Evolutionary conservation across 2,329 filamentous ascomycete genomes (phyloP).

Genomic region (Stemphylium lycopersici): DNA sequence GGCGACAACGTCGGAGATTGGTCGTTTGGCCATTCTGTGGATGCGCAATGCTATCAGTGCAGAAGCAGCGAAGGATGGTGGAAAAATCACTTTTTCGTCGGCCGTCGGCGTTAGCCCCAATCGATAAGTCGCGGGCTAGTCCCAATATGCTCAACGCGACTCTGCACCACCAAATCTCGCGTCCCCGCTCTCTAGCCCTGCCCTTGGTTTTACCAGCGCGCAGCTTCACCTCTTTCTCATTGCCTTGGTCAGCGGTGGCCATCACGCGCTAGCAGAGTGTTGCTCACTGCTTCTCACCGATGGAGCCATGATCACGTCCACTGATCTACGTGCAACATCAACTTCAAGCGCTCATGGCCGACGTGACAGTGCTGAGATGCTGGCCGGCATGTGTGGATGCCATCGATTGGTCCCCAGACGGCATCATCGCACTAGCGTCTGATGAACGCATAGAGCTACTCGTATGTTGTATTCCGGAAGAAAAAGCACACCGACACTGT

Average conservation of each 20-base stretch:
- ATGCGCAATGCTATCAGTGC: constrained; percentile 3
- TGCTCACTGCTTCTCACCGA: background rate
- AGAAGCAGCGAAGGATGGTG: constrained; percentile 10
- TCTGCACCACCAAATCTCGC: constrained; percentile 3
- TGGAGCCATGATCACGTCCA: constrained; percentile 9
- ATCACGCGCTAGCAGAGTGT: constrained; percentile 3
- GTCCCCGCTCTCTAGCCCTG: background rate
- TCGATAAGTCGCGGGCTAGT: constrained; percentile 26
- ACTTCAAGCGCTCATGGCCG: constrained; percentile 33
- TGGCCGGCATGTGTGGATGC: constrained; percentile 61
- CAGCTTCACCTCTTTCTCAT: background rate
- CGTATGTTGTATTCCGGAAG: constrained; percentile 34
- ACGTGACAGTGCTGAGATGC: constrained; percentile 45
- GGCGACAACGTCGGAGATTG: constrained; percentile 39
- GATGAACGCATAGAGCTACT: constrained; percentile 63
- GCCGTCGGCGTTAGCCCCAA: constrained; percentile 15
- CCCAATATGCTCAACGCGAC: constrained; percentile 5
- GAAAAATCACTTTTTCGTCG: constrained; percentile 24
- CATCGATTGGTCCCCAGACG: constrained; percentile 65
- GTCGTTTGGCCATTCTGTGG: constrained; percentile 46
- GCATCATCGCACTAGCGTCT: constrained; percentile 62
- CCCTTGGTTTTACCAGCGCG: background rate
- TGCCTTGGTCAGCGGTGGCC: background rate
- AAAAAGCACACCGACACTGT: background rate
- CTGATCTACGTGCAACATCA: background rate